Percentiles rank a stretch among this genome's conserved stretches.
These are phyloP conservation scores for Pseudozyma tsukubaensis DNA, from an alignment of 1,284 basidiomycete species.

Conservation along the genomic window DNA sequence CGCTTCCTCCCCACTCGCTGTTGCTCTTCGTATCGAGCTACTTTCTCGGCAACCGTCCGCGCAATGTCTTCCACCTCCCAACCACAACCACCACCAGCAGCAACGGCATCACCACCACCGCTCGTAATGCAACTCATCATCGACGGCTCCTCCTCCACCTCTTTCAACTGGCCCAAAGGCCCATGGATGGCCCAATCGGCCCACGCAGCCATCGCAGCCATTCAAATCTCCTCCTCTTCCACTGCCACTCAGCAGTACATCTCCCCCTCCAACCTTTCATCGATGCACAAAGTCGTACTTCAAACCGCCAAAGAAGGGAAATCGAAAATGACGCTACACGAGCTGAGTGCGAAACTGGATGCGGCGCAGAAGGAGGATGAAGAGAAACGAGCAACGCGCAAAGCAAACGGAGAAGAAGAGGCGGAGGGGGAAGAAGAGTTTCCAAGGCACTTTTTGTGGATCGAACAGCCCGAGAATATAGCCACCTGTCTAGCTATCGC, in stretches of 20 bases:
- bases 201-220: conserved; percentile 72
- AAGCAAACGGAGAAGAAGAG: background rate
- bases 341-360: conserved; percentile 64
- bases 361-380: conserved; percentile 30
- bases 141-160: conserved; percentile 25
- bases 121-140: conserved; percentile 67
- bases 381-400: conserved; percentile 3
- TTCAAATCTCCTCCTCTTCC: conserved; percentile 27
- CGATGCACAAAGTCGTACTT: conserved; percentile 66
- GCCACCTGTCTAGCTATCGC: conserved; percentile 74
- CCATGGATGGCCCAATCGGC: conserved; percentile 74
- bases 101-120: conserved; percentile 1
- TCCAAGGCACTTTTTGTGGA: conserved; percentile 72
- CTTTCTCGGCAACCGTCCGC: background rate
- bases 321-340: conserved; percentile 49
- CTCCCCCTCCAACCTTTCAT: conserved; percentile 28
- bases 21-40: no score
- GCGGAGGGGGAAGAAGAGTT: conserved; percentile 39
- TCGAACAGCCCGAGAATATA: conserved; percentile 73
- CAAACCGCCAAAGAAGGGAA: conserved; percentile 57
- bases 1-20: no score
- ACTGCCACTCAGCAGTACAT: conserved; percentile 47
- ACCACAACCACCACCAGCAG: background rate
- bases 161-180: conserved; percentile 72
- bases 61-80: conserved; percentile 13